These are phyloP conservation scores for Endocladia muricata DNA, from an alignment of 31 red algal species.

Conservation along the genomic window DNA sequence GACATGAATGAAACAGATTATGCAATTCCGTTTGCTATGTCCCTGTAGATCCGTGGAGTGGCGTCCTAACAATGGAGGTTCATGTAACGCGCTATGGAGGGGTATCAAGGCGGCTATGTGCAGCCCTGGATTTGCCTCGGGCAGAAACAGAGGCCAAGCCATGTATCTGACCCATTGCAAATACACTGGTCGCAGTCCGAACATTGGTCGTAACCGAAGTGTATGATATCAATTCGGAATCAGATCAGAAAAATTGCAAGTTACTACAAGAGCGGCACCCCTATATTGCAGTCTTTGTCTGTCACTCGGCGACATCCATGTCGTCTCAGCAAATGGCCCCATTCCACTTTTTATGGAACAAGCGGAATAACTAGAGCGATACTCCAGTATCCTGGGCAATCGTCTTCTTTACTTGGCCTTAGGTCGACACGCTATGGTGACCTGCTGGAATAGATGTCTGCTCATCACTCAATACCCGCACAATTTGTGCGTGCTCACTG, in stretches of 20 bases:
- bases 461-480: conserved; percentile 11
- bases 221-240: conserved; percentile 15
- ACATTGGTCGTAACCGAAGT: neutral
- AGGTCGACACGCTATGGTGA: neutral
- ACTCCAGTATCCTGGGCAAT: conserved; percentile 23
- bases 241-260: neutral
- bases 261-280: neutral
- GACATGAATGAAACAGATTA: neutral
- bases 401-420: neutral
- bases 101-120: neutral
- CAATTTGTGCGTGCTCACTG: neutral
- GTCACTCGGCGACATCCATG: conserved; percentile 7
- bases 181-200: neutral
- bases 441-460: neutral
- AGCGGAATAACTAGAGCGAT: conserved; percentile 1
- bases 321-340: neutral
- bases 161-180: neutral
- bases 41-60: neutral
- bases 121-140: neutral
- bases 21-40: neutral
- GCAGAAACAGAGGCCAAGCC: neutral
- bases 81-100: neutral
- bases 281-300: conserved; percentile 3
- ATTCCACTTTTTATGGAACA: conserved; percentile 14
- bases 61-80: neutral